phyloP scores from a whole-genome alignment of 495 filamentous ascomycete species.

The Neurospora sp. region DNA sequence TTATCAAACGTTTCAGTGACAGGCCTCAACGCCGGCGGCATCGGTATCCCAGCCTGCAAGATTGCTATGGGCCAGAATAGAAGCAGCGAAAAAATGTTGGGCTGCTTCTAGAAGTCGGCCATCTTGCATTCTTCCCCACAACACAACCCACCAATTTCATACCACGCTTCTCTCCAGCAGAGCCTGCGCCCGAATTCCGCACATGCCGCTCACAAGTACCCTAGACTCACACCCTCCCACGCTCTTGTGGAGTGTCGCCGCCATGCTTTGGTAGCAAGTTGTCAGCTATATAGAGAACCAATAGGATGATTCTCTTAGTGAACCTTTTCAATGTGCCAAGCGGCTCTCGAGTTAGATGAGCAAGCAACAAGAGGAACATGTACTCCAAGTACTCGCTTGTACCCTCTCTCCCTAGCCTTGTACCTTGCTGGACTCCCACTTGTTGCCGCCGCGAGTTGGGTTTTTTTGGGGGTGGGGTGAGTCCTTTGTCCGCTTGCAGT shows the following conservation, averaged over 20 bases:
- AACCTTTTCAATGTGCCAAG: slow-evolving; percentile 14
- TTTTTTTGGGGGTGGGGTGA: background rate
- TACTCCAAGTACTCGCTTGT: background rate
- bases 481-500: background rate
- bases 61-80: background rate
- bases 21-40: background rate
- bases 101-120: background rate
- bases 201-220: background rate
- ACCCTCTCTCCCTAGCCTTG: background rate
- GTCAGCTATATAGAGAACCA: slow-evolving; percentile 11
- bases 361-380: background rate
- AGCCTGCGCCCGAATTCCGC: slow-evolving; percentile 16
- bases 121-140: slow-evolving; percentile 8
- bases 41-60: background rate
- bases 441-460: background rate
- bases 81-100: background rate
- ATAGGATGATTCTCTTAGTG: slow-evolving; percentile 19
- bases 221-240: slow-evolving; percentile 12
- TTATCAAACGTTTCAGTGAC: background rate
- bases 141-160: slow-evolving; percentile 7
- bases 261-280: slow-evolving; percentile 12
- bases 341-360: background rate
- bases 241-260: slow-evolving; percentile 12
- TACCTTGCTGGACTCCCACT: background rate
- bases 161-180: slow-evolving; percentile 14